Percentiles rank a stretch among this genome's conserved stretches.
Evolutionary conservation across 257 asterid species (phyloP).

Genomic region (Primulina tabacum): DNA sequence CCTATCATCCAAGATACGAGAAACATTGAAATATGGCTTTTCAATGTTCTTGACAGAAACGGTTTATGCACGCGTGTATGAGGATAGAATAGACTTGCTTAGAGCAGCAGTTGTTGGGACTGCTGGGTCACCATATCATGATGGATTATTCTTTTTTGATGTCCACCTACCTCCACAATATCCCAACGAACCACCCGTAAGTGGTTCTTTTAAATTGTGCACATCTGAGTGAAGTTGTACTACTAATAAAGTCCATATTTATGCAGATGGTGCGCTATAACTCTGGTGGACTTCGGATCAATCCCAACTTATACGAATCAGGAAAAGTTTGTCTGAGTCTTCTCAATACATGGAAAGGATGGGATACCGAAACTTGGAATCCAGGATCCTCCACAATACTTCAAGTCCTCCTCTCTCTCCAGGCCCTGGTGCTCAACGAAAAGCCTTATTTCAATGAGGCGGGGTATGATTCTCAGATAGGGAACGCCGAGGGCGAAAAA

Average conservation of each 20-base stretch:
- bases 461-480: conserved; percentile 79
- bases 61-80: conserved; percentile 69
- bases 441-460: conserved; percentile 94
- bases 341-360: conserved; percentile 85
- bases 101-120: conserved; percentile 80
- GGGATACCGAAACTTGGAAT: conserved; percentile 83
- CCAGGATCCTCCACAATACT: conserved; percentile 71
- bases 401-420: conserved; percentile 89
- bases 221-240: background rate
- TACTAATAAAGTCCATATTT: background rate
- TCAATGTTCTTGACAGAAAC: conserved; percentile 45
- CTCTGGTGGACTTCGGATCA: conserved; percentile 90
- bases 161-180: conserved; percentile 75
- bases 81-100: conserved; percentile 76
- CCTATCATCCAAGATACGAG: background rate
- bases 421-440: conserved; percentile 90
- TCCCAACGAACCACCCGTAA: conserved; percentile 91
- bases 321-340: conserved; percentile 91
- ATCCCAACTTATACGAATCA: conserved; percentile 87
- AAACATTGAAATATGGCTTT: background rate
- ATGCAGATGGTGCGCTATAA: conserved; percentile 83
- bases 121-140: conserved; percentile 94
- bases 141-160: conserved; percentile 84
- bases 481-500: conserved; percentile 88
- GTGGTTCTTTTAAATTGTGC: conserved; percentile 22